Conservation (phyloP, 306 rosid species). For the Betula pendula region DNA sequence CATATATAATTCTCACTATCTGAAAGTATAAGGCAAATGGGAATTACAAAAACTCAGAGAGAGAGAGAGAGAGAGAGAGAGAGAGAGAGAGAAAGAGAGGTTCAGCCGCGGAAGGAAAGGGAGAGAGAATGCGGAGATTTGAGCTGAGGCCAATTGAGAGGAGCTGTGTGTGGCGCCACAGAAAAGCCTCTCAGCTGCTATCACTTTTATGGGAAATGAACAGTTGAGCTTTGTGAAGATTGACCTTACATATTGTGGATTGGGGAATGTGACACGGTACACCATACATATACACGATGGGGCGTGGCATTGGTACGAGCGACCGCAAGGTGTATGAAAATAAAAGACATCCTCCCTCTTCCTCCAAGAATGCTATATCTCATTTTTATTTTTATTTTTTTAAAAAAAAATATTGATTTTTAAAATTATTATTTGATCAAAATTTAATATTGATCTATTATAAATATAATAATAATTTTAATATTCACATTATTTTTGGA, state of each 20-base stretch:
- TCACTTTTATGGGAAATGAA: constrained; percentile 20
- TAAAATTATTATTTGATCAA: too few species aligned
- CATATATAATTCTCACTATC: too few species aligned
- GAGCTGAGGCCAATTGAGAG: constrained; percentile 54
- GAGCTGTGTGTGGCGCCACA: not conserved
- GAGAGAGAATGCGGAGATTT: constrained; percentile 61
- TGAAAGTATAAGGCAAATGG: not conserved
- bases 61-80: constrained; percentile 16
- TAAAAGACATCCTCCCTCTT: too few species aligned
- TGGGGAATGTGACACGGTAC: constrained; percentile 30
- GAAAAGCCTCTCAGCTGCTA: not conserved
- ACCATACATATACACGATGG: too few species aligned
- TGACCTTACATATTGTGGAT: constrained; percentile 22
- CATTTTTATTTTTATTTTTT: too few species aligned
- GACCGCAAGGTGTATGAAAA: too few species aligned
- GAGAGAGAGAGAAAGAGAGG: constrained; percentile 16
- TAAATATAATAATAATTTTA: too few species aligned
- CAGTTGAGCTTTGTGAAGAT: not conserved
- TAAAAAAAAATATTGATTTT: too few species aligned
- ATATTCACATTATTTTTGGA: too few species aligned
- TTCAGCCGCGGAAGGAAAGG: constrained; percentile 50
- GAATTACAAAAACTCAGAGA: not conserved
- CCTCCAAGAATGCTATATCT: too few species aligned
- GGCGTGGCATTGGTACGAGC: too few species aligned
- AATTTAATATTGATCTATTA: too few species aligned